Conservation (phyloP, 2,329 filamentous ascomycete genomes). For the Aspergillus brasiliensis region DNA sequence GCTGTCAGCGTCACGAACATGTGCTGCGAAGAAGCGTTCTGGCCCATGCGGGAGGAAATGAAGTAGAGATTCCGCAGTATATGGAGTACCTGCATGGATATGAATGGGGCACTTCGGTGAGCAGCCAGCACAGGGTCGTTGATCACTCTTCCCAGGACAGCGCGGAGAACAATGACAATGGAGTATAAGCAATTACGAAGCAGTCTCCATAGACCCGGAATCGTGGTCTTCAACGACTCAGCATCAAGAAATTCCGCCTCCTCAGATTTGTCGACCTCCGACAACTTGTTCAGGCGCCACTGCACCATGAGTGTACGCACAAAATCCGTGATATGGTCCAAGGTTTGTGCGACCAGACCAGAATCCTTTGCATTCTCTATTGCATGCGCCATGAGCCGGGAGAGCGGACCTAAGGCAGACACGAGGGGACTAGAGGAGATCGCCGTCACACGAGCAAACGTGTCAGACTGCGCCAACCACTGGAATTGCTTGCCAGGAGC, state of each 20-base stretch:
- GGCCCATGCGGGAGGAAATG: slow-evolving; percentile 73
- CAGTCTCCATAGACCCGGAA: slow-evolving; percentile 72
- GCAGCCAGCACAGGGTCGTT: slow-evolving; percentile 58
- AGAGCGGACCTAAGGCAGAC: slow-evolving; percentile 63
- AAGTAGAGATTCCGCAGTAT: slow-evolving; percentile 79
- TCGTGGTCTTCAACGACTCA: slow-evolving; percentile 66
- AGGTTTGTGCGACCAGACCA: slow-evolving; percentile 42
- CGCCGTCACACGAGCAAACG: slow-evolving; percentile 58
- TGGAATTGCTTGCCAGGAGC: slow-evolving; percentile 58
- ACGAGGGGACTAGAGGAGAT: slow-evolving; percentile 62
- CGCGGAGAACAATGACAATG: slow-evolving; percentile 71
- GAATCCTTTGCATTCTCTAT: slow-evolving; percentile 59
- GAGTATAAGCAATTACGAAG: slow-evolving; percentile 76
- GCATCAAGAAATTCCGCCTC: slow-evolving; percentile 65
- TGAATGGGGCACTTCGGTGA: slow-evolving; percentile 61
- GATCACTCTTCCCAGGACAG: slow-evolving; percentile 68
- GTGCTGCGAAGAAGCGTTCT: slow-evolving; percentile 78
- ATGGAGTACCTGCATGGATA: slow-evolving; percentile 72
- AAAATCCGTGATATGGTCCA: slow-evolving; percentile 68
- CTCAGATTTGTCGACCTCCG: slow-evolving; percentile 68
- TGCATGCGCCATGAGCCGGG: slow-evolving; percentile 63
- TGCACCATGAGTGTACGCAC: slow-evolving; percentile 66
- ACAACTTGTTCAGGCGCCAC: slow-evolving; percentile 76
- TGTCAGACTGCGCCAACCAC: slow-evolving; percentile 64
- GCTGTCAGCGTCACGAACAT: slow-evolving; percentile 80